Percentiles rank a stretch among this genome's conserved stretches.
Conservation (phyloP, 768 basidiomycete genomes). For the Agaricus bisporus region DNA sequence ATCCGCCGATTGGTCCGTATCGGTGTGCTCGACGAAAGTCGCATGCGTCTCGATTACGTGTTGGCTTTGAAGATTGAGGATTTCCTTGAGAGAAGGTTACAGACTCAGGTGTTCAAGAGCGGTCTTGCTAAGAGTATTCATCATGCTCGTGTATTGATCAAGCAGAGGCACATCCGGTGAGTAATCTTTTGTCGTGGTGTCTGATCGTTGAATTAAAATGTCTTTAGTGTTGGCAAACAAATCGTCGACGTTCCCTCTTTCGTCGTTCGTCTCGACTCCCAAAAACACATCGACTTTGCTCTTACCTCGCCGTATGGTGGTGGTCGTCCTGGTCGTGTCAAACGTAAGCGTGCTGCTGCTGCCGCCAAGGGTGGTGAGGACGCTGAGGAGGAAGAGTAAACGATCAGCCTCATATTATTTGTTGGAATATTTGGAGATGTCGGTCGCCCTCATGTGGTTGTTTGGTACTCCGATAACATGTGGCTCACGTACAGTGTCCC, state of each 20-base stretch:
- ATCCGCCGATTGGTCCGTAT: conserved; percentile 96
- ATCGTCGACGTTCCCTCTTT: conserved; percentile 99
- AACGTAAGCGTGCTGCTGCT: conserved; percentile 95
- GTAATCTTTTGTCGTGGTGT: conserved; percentile 19
- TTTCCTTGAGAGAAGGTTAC: conserved; percentile 98
- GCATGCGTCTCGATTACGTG: conserved; percentile 99
- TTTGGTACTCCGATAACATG: not conserved
- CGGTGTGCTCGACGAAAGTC: conserved; percentile 97
- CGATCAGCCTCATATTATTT: conserved; percentile 12
- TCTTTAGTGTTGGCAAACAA: conserved; percentile 87
- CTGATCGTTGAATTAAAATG: not conserved
- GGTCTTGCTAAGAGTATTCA: conserved; percentile 98
- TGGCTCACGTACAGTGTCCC: not conserved
- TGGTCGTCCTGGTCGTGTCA: conserved; percentile 90
- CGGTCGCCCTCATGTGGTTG: not conserved
- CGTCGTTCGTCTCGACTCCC: conserved; percentile 97
- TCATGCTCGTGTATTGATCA: conserved; percentile 96
- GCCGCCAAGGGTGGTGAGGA: conserved; percentile 90
- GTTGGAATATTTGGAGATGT: conserved; percentile 16
- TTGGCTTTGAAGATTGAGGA: conserved; percentile 98
- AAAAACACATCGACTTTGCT: conserved; percentile 99
- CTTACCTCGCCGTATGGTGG: conserved; percentile 96
- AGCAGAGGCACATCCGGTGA: conserved; percentile 97
- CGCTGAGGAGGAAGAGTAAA: conserved; percentile 78
- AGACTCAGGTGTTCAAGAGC: conserved; percentile 99